Base-by-base conservation (phyloP, 2,329 filamentous ascomycete species). In the Penicillium nordicum region DNA sequence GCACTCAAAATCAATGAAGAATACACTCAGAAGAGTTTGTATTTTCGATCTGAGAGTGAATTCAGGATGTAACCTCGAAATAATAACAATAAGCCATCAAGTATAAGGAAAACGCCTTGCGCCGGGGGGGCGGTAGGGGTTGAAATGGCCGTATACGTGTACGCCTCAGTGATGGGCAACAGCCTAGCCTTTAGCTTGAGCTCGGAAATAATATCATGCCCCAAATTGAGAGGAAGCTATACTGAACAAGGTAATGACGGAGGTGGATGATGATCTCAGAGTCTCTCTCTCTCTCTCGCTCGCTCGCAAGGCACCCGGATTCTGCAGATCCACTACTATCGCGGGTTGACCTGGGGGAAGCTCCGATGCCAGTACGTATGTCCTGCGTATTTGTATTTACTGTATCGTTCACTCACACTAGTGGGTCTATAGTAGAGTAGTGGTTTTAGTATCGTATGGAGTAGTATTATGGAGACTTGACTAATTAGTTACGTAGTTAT, bases 21-120 rank as follows among this genome's bases (percentile, higher is more conserved):
- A 32, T 1, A 42, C 29, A 27, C 18, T 16, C 11, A 40, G 21
- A 47, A 40, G 14, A 27, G 16, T 10, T 8, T 25, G 18, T 16
- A 23, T 21, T 21, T 12, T 38, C 12, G 32, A 55, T 38, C 9
- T 16, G 34, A 46, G 18, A 46, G 27, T 21, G 29, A 34, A 50
- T 38, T 25, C 38, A 55, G 45, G n/a, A 38, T 25, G 32, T 27
- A 43, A 42, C 30, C 25, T 42, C 52, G 30, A 37, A 21, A 25
- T 27, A 40, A 38, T 36, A 32, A 30, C 43, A 37, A 50, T 43
- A n/a, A 36, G 44, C 44, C 57, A 59, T 57, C n/a, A 51, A 37
- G 50, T 38, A 47, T 27, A 42, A 29, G 36, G 25, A 53, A 44
- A 59, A 50, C 54, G 57, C 57, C 57, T 59, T 59, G 57, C 55